Evolutionary conservation across 192 early-diverging fungal genomes (phyloP), one percentile per base, ranked within the genome.

Genomic region (Dispira simplex): DNA sequence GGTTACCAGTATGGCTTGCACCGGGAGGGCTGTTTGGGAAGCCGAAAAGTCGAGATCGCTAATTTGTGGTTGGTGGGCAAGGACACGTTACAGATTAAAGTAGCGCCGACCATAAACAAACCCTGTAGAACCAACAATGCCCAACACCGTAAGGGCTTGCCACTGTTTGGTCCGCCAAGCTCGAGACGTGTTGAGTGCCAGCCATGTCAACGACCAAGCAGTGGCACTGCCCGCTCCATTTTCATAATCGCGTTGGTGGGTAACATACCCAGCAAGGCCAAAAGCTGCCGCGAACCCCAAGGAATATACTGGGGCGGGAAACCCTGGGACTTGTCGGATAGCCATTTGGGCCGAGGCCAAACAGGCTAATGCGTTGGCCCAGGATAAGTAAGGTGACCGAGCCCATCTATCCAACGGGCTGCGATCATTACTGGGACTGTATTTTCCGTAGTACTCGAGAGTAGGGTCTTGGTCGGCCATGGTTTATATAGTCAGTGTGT

Each of bases 391-490:
- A 18, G 58, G 58, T 0, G 58, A 60, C 26, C 58, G 58, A 16
- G 58, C 58, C 43, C 11, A 44, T 2, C 14, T 10, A 60, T 60
- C 58, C 32, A 60, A 43, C 2, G 44, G 14, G 32, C 27, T 44
- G 32, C 28, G 58, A 27, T 60, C 58, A 44, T 44, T 27, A 21
- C 32, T 44, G 0, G 58, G 58, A 44, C 44, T 44, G 39, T 43
- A 60, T 44, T 44, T 27, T 10, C 3, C 44, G 58, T 60, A 60
- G 58, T 60, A 44, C 48, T 49, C 46, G 46, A 47, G 46, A 12
- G 18, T 2, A 49, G 48, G 16, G 18, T 49, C 18, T 20, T 21
- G 48, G 48, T 21, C 16, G 16, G 48, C 4, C 21, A 16, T 20
- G 4, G 18, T 4, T 49, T 49, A 21, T 21, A 49, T 16, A 49